Evolutionary conservation across 139 green algal genomes (phyloP).

Genomic region (Microglena sp.): DNA sequence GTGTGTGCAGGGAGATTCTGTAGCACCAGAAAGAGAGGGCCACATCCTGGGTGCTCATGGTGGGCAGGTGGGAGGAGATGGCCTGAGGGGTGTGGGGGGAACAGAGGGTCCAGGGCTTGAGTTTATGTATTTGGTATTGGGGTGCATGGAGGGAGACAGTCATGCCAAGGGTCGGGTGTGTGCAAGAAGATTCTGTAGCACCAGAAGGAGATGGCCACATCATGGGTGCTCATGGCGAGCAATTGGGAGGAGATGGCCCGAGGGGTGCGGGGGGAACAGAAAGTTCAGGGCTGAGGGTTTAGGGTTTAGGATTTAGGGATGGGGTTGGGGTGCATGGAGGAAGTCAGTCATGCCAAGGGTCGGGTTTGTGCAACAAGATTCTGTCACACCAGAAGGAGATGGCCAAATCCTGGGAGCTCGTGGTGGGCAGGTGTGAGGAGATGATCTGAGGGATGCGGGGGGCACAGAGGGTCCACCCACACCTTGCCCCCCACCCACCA

Average conservation of each 20-base stretch:
- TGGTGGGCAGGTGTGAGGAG: neutral
- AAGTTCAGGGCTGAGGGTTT: too few relatives aligned
- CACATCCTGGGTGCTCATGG: conserved; percentile 10
- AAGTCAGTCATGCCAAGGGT: neutral
- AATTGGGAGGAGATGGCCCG: neutral
- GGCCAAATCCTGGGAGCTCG: conserved; percentile 10
- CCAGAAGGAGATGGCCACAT: conserved; percentile 24
- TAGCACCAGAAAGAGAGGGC: conserved; percentile 21
- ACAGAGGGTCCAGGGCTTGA: too few relatives aligned
- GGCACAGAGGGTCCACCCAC: too few relatives aligned
- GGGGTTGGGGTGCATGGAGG: neutral
- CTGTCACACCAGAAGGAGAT: conserved; percentile 23
- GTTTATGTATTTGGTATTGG: too few relatives aligned
- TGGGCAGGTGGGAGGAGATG: neutral
- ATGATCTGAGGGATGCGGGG: too few relatives aligned
- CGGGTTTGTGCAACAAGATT: conserved; percentile 17
- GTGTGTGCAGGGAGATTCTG: conserved; percentile 20
- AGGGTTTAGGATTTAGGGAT: too few relatives aligned
- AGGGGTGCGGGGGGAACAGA: too few relatives aligned
- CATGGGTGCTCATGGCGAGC: neutral
- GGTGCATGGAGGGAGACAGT: neutral
- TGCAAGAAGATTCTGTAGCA: conserved; percentile 25
- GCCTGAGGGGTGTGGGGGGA: too few relatives aligned
- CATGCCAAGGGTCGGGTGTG: neutral
- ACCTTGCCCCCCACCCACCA: too few relatives aligned